Evolutionary conservation across 2,329 filamentous ascomycete species (phyloP).

Genomic region (Stagonosporopsis chrysanthemi): DNA sequence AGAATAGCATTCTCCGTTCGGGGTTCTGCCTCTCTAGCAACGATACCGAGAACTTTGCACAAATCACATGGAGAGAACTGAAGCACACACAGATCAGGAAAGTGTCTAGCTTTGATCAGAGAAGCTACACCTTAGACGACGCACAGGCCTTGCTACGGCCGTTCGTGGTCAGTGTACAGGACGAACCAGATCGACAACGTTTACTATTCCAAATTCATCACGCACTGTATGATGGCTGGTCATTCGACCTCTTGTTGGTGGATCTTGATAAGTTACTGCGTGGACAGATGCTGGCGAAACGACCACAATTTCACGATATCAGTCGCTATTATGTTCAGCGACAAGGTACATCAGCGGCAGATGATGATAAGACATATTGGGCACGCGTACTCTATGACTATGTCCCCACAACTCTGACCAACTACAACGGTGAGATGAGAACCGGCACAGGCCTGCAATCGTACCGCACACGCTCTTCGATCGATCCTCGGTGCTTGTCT

Average conservation of each 20-base stretch:
- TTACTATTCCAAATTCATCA: conserved; percentile 73
- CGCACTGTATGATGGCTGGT: conserved; percentile 93
- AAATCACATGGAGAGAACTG: conserved; percentile 69
- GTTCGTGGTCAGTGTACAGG: conserved; percentile 65
- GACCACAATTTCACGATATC: conserved; percentile 70
- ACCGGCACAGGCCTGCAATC: conserved; percentile 10
- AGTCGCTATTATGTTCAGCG: conserved; percentile 51
- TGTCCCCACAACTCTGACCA: conserved; percentile 64
- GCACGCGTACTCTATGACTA: conserved; percentile 67
- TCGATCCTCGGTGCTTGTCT: conserved; percentile 25
- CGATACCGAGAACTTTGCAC: conserved; percentile 60
- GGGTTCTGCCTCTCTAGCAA: conserved; percentile 67
- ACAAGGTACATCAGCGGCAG: not conserved
- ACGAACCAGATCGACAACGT: conserved; percentile 20
- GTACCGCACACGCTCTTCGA: conserved; percentile 30
- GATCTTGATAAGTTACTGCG: conserved; percentile 68
- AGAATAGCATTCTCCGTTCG: conserved; percentile 74
- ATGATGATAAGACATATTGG: conserved; percentile 67
- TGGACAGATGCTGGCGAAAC: conserved; percentile 36
- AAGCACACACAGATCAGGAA: conserved; percentile 55
- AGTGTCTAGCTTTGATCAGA: conserved; percentile 48
- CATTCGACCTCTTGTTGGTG: conserved; percentile 74
- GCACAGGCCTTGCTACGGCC: conserved; percentile 63
- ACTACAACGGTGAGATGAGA: conserved; percentile 57
- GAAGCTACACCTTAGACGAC: conserved; percentile 49